Base-by-base conservation (phyloP, 441 rosid genomes). In the Eutrema salsugineum region DNA sequence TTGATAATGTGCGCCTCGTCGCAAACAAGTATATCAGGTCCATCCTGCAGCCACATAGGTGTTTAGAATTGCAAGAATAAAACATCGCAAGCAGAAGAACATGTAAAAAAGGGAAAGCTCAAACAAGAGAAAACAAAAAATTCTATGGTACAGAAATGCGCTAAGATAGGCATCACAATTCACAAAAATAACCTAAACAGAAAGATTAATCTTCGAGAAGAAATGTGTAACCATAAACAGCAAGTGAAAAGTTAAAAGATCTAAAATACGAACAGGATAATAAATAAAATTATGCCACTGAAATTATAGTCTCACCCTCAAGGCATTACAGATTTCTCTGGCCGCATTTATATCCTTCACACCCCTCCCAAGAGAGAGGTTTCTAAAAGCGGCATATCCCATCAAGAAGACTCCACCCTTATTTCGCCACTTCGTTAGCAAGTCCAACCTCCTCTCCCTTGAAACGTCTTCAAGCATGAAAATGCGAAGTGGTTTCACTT, bases 11-110 rank as follows among this genome's bases (percentile, higher is more conserved):
- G 99, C 72, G 99, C 99, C 82, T 96, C 99, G 70, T 96, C 99
- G 77, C 99, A 96, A 78, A 96, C 98, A 80, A 96, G 99, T 83
- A 96, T 89, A 84, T 96, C 99, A 72, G 99, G 99, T 78, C 96
- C 99, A 80, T 94, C 96, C 99, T 96, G 84, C 80, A 55, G 71
- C 79, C 63, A 72, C 71, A 53, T 14, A 65, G 40, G 46, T 51
- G 43, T 22, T 64, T 27, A 35, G 8, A 53, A 64, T 38, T 76
- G n/a, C 27, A 76, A 64, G 28, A 68, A 55, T 20, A 56, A 63
- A 63, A 54, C 36, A 75, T 24, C 3, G 8, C 42, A 64, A 15
- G 57, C 33, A 50, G 44, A 32, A 15, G 48, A 50, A 30, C 44
- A 73, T 28, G 36, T 11, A 16, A 35, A 68, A 46, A 11, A 57